Evolutionary conservation across 2,329 filamentous ascomycete genomes (phyloP).

Genomic region (Cladosporium oxysporum): DNA sequence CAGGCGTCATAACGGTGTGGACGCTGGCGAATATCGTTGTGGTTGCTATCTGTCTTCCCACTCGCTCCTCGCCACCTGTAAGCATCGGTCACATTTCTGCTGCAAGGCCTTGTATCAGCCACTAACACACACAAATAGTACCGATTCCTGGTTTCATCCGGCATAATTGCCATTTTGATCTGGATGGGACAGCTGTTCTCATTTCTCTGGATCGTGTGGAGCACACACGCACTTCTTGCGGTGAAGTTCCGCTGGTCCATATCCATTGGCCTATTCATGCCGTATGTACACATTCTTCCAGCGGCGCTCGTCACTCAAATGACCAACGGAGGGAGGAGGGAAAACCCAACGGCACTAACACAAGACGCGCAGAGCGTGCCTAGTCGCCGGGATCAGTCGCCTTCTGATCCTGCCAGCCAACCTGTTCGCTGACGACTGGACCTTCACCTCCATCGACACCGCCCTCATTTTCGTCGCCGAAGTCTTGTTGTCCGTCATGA

Average conservation of each 20-base stretch:
- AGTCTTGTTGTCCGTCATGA: conserved; percentile 32
- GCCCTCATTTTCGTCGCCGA: conserved; percentile 46
- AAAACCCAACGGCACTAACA: neutral
- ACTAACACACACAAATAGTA: neutral
- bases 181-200: conserved; percentile 7
- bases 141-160: neutral
- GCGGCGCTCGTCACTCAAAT: neutral
- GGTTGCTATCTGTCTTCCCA: neutral
- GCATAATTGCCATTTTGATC: conserved; percentile 1
- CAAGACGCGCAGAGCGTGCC: neutral
- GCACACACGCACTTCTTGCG: neutral
- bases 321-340: neutral
- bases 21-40: neutral
- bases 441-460: conserved; percentile 52
- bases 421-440: conserved; percentile 68
- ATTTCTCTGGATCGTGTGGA: conserved; percentile 21
- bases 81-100: neutral
- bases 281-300: conserved; percentile 12
- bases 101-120: neutral
- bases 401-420: conserved; percentile 82
- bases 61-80: neutral
- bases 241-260: conserved; percentile 19
- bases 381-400: conserved; percentile 22
- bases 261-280: conserved; percentile 19
- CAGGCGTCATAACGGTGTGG: conserved; percentile 8